Evolutionary conservation across 441 rosid species (phyloP).

Genomic region (Theobroma grandiflorum): DNA sequence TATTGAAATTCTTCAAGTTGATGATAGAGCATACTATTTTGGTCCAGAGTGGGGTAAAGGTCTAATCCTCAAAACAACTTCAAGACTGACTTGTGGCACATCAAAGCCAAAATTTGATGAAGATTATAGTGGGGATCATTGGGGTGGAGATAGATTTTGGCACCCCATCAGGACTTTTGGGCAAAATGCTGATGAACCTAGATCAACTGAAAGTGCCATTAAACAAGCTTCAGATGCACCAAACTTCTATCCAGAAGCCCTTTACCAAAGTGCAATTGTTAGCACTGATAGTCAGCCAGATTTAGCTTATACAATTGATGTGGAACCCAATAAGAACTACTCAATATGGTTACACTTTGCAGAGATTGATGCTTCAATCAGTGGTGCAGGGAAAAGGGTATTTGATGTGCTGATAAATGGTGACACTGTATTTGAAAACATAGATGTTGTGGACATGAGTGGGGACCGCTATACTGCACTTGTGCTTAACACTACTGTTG

Average conservation of each 20-base stretch:
- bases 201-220: conserved; percentile 70
- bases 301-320: conserved; percentile 73
- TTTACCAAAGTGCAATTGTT: conserved; percentile 80
- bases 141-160: conserved; percentile 99
- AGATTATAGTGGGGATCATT: conserved; percentile 77
- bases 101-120: conserved; percentile 73
- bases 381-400: conserved; percentile 70
- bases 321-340: conserved; percentile 90
- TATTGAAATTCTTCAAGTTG: conserved; percentile 89
- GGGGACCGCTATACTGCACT: conserved; percentile 76
- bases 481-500: conserved; percentile 78
- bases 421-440: conserved; percentile 49
- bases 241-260: conserved; percentile 85
- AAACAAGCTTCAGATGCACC: conserved; percentile 73
- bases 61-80: conserved; percentile 70
- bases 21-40: conserved; percentile 76
- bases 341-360: conserved; percentile 96
- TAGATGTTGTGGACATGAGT: conserved; percentile 72
- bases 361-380: conserved; percentile 81
- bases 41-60: conserved; percentile 66
- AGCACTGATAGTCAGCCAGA: conserved; percentile 78
- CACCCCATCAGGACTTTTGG: conserved; percentile 61
- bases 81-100: conserved; percentile 81
- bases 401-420: conserved; percentile 89
- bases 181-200: conserved; percentile 59